Evolutionary conservation across 257 asterid species (phyloP).

Genomic region (Lantana camara): DNA sequence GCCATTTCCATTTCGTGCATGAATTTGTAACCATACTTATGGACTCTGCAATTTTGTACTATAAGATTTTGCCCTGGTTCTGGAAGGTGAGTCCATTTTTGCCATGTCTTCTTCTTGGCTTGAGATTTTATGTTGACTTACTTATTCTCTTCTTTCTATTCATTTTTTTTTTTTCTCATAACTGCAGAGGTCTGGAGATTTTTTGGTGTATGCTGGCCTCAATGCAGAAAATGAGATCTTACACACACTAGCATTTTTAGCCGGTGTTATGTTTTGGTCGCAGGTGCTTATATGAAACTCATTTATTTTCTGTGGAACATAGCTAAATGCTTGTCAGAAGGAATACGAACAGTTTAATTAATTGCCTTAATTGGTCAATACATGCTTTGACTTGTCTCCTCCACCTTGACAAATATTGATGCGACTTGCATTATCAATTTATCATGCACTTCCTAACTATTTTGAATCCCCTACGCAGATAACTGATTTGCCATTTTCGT

Average conservation of each 20-base stretch:
- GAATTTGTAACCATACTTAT: conserved; percentile 76
- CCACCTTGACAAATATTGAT: conserved; percentile 10
- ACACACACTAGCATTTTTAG: conserved; percentile 88
- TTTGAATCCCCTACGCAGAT: conserved; percentile 53
- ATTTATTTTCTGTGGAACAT: conserved; percentile 15
- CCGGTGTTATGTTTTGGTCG: conserved; percentile 92
- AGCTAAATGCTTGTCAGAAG: neutral
- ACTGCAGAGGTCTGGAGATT: conserved; percentile 77
- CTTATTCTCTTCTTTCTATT: conserved; percentile 2
- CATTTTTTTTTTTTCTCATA: conserved; percentile 24
- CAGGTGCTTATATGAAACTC: conserved; percentile 55
- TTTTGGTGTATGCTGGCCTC: conserved; percentile 62
- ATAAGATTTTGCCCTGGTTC: conserved; percentile 88
- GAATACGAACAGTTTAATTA: neutral
- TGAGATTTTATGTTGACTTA: conserved; percentile 18
- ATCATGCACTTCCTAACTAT: conserved; percentile 16
- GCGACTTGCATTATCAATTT: conserved; percentile 1
- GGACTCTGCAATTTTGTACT: conserved; percentile 84
- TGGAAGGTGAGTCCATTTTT: conserved; percentile 74
- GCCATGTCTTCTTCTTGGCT: conserved; percentile 18
- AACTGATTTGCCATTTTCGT: conserved; percentile 90
- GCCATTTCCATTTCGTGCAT: conserved; percentile 85
- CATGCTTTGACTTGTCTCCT: conserved; percentile 11
- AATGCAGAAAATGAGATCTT: conserved; percentile 78
- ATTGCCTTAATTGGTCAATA: conserved; percentile 6